Conservation (phyloP, 495 filamentous ascomycete species). For the Rhypophila decipiens region DNA sequence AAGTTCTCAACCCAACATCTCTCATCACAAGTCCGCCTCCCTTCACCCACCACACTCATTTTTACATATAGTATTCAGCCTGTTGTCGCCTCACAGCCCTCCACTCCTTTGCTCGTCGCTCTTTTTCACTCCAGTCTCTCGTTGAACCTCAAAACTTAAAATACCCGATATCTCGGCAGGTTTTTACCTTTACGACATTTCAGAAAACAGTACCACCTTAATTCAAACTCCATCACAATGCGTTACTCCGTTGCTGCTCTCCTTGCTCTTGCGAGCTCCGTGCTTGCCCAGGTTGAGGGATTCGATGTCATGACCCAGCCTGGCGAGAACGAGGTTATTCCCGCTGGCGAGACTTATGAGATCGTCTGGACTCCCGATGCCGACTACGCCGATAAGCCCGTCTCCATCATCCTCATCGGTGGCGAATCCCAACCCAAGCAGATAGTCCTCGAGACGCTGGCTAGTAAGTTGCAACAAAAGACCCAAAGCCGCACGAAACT, state of each 20-base stretch:
- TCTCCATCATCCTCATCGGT: constrained; percentile 36
- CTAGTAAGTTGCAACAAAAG: constrained; percentile 26
- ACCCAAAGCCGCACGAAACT: neutral
- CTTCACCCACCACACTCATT: neutral
- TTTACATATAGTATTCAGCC: constrained; percentile 12
- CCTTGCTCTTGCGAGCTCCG: constrained; percentile 37
- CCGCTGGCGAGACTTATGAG: constrained; percentile 33
- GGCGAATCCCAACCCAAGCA: constrained; percentile 26
- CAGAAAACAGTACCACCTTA: neutral
- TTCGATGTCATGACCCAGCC: constrained; percentile 37
- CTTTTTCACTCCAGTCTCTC: constrained; percentile 9
- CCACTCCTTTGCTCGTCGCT: constrained; percentile 2
- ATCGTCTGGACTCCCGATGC: constrained; percentile 22
- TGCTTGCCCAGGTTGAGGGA: constrained; percentile 33
- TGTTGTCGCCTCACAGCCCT: neutral
- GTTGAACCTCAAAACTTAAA: constrained; percentile 5
- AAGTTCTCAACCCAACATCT: neutral
- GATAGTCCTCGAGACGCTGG: constrained; percentile 22
- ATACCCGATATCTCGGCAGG: constrained; percentile 1
- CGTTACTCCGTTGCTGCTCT: constrained; percentile 34
- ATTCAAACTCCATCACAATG: constrained; percentile 30
- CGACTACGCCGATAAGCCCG: constrained; percentile 21
- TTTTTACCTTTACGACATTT: neutral
- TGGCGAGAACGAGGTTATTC: constrained; percentile 23
- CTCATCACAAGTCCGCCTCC: neutral